Percentiles rank a stretch among this genome's conserved stretches.
Evolutionary conservation across 768 basidiomycete species (phyloP).

Genomic region (Hygrocybe punicea): DNA sequence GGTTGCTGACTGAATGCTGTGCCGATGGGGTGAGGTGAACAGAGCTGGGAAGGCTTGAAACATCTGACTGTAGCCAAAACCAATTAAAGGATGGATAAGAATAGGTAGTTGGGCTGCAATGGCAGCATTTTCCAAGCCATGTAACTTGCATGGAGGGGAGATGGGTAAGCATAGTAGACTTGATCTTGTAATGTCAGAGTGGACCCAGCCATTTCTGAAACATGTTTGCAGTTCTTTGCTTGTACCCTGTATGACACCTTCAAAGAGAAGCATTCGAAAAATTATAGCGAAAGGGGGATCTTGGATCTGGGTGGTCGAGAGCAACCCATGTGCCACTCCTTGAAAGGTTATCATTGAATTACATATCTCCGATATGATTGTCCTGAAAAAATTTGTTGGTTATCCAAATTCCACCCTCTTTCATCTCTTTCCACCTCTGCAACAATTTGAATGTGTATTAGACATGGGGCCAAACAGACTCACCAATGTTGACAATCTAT

Average conservation of each 20-base stretch:
- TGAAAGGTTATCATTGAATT: background rate
- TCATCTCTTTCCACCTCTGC: background rate
- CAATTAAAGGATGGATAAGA: slow-evolving; percentile 1
- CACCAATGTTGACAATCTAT: background rate
- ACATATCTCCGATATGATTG: background rate
- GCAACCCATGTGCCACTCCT: background rate
- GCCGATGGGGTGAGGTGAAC: background rate
- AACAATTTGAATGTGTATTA: background rate
- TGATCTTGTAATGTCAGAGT: background rate
- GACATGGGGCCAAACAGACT: background rate
- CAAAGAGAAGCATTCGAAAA: background rate
- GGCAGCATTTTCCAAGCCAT: slow-evolving; percentile 1
- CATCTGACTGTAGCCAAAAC: background rate
- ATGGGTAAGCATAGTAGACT: background rate
- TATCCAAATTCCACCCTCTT: background rate
- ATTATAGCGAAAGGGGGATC: background rate
- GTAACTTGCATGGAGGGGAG: slow-evolving; percentile 3
- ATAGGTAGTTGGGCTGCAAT: background rate
- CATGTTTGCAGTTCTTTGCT: background rate
- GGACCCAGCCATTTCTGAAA: background rate
- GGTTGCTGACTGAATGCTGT: slow-evolving; percentile 2
- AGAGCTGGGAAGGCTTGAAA: slow-evolving; percentile 6
- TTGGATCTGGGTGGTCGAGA: background rate
- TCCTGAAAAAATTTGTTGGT: background rate
- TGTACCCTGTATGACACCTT: background rate